Conservation (phyloP, 2,329 filamentous ascomycete species). For the Aureobasidium sp. region DNA sequence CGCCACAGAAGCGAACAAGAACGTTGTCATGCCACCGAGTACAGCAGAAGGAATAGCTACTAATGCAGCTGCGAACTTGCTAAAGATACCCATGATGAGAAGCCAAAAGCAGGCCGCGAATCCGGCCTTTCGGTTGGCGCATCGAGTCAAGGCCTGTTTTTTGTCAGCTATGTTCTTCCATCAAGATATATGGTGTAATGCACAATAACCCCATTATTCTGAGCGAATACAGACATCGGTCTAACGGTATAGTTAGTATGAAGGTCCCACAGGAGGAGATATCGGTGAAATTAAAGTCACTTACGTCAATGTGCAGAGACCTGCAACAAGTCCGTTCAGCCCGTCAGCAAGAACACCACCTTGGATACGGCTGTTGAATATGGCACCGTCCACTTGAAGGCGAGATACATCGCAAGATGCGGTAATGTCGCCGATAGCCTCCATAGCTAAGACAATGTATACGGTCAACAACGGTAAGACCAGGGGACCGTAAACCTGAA, state of each 20-base stretch:
- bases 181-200: too few species aligned
- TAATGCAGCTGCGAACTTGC: conserved; percentile 73
- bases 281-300: not conserved
- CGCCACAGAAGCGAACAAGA: conserved; percentile 69
- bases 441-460: conserved; percentile 64
- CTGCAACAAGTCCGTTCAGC: conserved; percentile 64
- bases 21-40: conserved; percentile 54
- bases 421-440: conserved; percentile 61
- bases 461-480: conserved; percentile 59
- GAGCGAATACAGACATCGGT: conserved; percentile 53
- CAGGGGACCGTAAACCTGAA: conserved; percentile 63
- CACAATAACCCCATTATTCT: conserved; percentile 77
- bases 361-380: conserved; percentile 70
- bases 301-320: conserved; percentile 63
- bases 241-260: not conserved
- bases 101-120: conserved; percentile 72
- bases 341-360: conserved; percentile 73
- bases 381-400: conserved; percentile 61
- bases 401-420: conserved; percentile 74
- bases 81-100: conserved; percentile 71
- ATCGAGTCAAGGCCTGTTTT: conserved; percentile 61
- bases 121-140: conserved; percentile 71
- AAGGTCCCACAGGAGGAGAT: not conserved
- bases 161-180: not conserved
- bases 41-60: conserved; percentile 59